Conservation (phyloP, 192 early-diverging fungal species). For the Diversispora epigaea region DNA sequence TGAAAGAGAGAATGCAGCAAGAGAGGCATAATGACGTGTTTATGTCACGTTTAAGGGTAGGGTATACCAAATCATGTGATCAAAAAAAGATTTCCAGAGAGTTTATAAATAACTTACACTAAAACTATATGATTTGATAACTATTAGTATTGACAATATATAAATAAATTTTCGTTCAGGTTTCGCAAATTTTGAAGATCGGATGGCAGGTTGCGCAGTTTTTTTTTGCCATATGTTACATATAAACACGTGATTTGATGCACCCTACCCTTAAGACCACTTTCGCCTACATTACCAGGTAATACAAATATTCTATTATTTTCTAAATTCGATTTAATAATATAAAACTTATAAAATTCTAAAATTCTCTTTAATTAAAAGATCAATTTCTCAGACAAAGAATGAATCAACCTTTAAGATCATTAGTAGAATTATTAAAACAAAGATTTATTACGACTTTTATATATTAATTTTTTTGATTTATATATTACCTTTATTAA, state of each 20-base stretch:
- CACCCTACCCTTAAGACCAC: too few species aligned
- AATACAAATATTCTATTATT: neutral
- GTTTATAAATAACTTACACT: too few species aligned
- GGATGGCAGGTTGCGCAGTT: too few species aligned
- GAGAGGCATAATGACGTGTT: constrained; percentile 30
- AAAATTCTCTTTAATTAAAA: constrained; percentile 24
- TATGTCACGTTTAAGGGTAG: constrained; percentile 33
- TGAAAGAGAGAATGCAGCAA: constrained; percentile 41
- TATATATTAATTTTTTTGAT: neutral
- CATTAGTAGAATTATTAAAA: constrained; percentile 52
- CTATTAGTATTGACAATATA: too few species aligned
- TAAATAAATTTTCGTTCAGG: too few species aligned
- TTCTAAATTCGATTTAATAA: neutral
- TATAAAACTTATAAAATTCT: neutral
- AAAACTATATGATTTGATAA: too few species aligned
- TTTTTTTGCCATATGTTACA: too few species aligned
- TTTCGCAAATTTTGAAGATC: too few species aligned
- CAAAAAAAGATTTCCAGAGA: too few species aligned
- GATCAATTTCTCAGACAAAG: constrained; percentile 55
- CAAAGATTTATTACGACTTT: constrained; percentile 41
- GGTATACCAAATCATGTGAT: too few species aligned
- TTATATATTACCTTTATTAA: neutral
- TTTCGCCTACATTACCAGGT: constrained; percentile 44
- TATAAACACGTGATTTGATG: too few species aligned
- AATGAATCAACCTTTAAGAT: constrained; percentile 49